A percentile compares a stretch with the other conserved stretches of the same genome.
Evolutionary conservation across 164 flowering plant genomes (phyloP).

Genomic region (Amborella trichopoda): DNA sequence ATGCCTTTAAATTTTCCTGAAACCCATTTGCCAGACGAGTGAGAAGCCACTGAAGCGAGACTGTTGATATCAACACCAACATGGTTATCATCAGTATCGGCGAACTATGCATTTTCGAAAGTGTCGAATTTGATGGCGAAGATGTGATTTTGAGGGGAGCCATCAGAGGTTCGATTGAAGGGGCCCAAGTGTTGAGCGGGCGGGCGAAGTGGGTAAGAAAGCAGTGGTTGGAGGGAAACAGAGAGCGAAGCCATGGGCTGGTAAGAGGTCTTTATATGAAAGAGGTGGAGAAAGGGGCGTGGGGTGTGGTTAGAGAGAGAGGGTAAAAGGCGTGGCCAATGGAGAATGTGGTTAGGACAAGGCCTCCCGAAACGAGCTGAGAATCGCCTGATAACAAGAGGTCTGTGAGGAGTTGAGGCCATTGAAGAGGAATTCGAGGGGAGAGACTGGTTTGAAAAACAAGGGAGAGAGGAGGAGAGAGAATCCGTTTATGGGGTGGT

Average conservation of each 20-base stretch:
- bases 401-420: constrained; percentile 16
- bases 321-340: constrained; percentile 23
- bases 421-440: constrained; percentile 19
- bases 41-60: constrained; percentile 13
- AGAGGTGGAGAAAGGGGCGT: constrained; percentile 27
- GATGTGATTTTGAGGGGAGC: constrained; percentile 16
- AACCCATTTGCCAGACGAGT: constrained; percentile 22
- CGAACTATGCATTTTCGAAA: constrained; percentile 22
- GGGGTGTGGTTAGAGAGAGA: constrained; percentile 11
- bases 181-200: constrained; percentile 23
- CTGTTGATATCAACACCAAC: constrained; percentile 28
- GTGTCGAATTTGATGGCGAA: constrained; percentile 27
- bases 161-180: constrained; percentile 21
- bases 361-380: constrained; percentile 8
- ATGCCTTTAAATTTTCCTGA: constrained; percentile 7
- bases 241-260: constrained; percentile 29
- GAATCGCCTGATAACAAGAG: constrained; percentile 10
- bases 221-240: constrained; percentile 16
- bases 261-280: constrained; percentile 19
- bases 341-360: constrained; percentile 19
- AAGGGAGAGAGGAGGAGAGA: constrained; percentile 3
- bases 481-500: too few relatives aligned
- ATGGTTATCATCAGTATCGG: constrained; percentile 23
- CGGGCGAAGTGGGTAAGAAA: constrained; percentile 10
- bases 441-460: constrained; percentile 2